Evolutionary conservation across 2,329 filamentous ascomycete genomes (phyloP), one percentile per base, ranked within the genome.

Genomic region (Teratosphaeria nubilosa): DNA sequence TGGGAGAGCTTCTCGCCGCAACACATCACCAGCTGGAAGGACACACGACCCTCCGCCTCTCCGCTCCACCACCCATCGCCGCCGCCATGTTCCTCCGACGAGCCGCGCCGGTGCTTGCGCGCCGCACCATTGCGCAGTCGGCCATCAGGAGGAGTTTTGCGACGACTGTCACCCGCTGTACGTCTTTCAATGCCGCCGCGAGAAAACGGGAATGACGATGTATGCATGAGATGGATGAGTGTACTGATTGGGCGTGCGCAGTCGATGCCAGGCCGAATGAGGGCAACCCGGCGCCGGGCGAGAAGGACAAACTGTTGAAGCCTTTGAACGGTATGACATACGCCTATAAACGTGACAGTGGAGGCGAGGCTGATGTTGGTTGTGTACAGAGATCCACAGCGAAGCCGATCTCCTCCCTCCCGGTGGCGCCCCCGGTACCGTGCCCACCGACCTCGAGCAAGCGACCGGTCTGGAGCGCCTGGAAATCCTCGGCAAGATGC

Each of bases 401-500:
- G 83, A 87, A 66, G 82, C 84, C n/a, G 94, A 99, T 76, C 88
- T 99, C 60, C 67, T 95, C 65, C 83, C 87, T 64, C 88, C 90
- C 34, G 94, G 94, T 80, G 91, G 88, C 69, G 76, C 83, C 69
- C 78, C 85, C 64, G 92, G 94, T 73, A 88, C 87, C 74, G 81
- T 99, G 66, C 90, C 94, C 66, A 95, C 90, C 78, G 94, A 99
- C 77, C 77, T 95, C 74, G 91, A 97, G 76, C 94, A 99, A 77
- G 80, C 94, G 60, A 97, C 94, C 69, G 94, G 94, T 88, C 83
- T 97, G 61, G 94, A 99, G 82, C 91, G 94, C 84, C 84, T 99
- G 69, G 94, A 99, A 79, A 94, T 99, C 72, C 82, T 99, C 75
- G 94, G 94, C 78, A 99, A 99, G 86, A 96, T 97, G 88, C 90